Conservation (phyloP, 495 filamentous ascomycete genomes). For the Xylaria scruposa region DNA sequence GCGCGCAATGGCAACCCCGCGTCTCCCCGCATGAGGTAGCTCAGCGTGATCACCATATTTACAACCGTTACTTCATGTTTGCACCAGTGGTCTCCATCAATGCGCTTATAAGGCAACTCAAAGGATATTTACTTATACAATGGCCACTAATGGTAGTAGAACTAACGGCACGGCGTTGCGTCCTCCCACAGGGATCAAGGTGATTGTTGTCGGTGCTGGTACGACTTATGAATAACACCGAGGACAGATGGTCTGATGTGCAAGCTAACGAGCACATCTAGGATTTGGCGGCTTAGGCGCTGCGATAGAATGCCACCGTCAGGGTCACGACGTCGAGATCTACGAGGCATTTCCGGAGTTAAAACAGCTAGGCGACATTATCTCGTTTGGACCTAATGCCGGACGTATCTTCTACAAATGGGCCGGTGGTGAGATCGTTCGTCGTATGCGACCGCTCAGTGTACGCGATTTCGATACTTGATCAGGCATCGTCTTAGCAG, state of each 20-base stretch:
- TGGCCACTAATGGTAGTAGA: constrained; percentile 30
- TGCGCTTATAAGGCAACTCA: background rate
- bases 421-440: constrained; percentile 54
- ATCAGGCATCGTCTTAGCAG: background rate
- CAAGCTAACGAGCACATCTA: constrained; percentile 12
- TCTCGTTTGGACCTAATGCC: constrained; percentile 67
- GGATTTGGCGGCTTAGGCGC: constrained; percentile 67
- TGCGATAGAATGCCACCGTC: constrained; percentile 67
- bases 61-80: background rate
- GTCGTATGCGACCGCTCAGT: constrained; percentile 56
- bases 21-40: constrained; percentile 26
- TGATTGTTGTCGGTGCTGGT: constrained; percentile 62
- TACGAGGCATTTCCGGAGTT: constrained; percentile 66
- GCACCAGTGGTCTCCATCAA: background rate
- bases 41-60: constrained; percentile 21
- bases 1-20: constrained; percentile 9
- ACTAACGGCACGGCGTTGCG: constrained; percentile 24
- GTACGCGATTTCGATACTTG: background rate
- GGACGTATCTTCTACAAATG: constrained; percentile 63
- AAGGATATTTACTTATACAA: constrained; percentile 3
- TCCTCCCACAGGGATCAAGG: constrained; percentile 59
- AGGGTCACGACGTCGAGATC: constrained; percentile 64
- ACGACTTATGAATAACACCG: constrained; percentile 7
- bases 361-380: constrained; percentile 67
- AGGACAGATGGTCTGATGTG: background rate